These are phyloP conservation scores for Diaporthe aspalathi DNA, from an alignment of 2,329 filamentous ascomycete genomes.

Conservation along the genomic window DNA sequence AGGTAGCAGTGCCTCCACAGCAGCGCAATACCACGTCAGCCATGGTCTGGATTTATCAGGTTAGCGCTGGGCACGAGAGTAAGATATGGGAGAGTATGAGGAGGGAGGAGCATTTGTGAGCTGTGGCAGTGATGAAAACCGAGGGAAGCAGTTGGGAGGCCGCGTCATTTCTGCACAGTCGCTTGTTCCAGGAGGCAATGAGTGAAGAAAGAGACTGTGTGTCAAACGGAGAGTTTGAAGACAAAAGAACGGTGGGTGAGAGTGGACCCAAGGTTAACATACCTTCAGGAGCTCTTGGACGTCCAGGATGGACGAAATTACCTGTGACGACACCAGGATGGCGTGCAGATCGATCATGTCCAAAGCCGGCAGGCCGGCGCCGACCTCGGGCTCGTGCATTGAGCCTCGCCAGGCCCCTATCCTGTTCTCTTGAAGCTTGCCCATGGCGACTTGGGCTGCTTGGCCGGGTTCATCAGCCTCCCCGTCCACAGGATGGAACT, in stretches of 20 bases:
- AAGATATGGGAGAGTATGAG: too few species aligned
- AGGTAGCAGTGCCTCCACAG: conserved; percentile 75
- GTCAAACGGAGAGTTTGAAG: background rate
- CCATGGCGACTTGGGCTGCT: conserved; percentile 56
- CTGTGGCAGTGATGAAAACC: background rate
- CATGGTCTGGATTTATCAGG: conserved; percentile 65
- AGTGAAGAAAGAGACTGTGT: too few species aligned
- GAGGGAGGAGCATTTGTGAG: too few species aligned
- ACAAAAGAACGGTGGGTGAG: background rate
- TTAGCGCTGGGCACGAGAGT: background rate
- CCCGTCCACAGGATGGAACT: conserved; percentile 61
- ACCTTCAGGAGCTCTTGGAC: conserved; percentile 77
- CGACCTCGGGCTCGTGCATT: conserved; percentile 67
- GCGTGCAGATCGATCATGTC: conserved; percentile 87
- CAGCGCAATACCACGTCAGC: conserved; percentile 84
- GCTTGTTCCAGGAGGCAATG: background rate
- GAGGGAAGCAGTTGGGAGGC: background rate
- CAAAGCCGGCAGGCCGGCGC: conserved; percentile 75
- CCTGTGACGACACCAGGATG: conserved; percentile 81
- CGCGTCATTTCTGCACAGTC: background rate
- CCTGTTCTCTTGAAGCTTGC: conserved; percentile 66
- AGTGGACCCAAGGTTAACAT: background rate
- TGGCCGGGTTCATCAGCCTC: conserved; percentile 58
- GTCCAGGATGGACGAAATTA: conserved; percentile 82
- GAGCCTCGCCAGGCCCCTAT: conserved; percentile 73